phyloP scores from a whole-genome alignment of 495 filamentous ascomycete species.

The Daldinia bambusicola region DNA sequence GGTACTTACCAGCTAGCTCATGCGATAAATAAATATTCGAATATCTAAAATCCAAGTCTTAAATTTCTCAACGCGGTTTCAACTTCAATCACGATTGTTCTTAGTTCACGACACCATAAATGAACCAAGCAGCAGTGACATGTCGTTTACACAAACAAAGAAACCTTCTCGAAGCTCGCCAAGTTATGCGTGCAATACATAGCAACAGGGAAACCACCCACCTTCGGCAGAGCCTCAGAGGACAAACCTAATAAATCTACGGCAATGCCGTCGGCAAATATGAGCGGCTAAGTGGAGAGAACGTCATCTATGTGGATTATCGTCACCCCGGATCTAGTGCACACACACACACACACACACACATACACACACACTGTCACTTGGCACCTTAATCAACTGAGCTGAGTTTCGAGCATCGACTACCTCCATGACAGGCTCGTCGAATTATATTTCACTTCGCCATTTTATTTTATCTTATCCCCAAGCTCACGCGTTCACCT shows the following conservation, averaged over 20 bases:
- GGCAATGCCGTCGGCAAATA: slow-evolving; percentile 43
- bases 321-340: slow-evolving; percentile 23
- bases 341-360: not conserved
- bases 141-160: slow-evolving; percentile 13
- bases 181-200: slow-evolving; percentile 10
- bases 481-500: not conserved
- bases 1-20: slow-evolving; percentile 5
- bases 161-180: slow-evolving; percentile 30
- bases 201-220: slow-evolving; percentile 5
- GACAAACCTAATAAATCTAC: slow-evolving; percentile 25
- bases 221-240: slow-evolving; percentile 40
- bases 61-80: slow-evolving; percentile 1
- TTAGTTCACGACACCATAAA: slow-evolving; percentile 5
- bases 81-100: slow-evolving; percentile 4
- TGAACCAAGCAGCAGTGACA: slow-evolving; percentile 2
- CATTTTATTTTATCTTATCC: not conserved
- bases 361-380: not conserved
- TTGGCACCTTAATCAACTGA: slow-evolving; percentile 8
- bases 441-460: slow-evolving; percentile 10
- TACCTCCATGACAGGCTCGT: too few species aligned
- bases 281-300: slow-evolving; percentile 18
- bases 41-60: not conserved
- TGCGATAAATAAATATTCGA: not conserved
- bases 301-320: slow-evolving; percentile 28
- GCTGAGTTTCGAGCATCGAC: not conserved